Percentiles rank a stretch among this genome's conserved stretches.
These are phyloP conservation scores for Musa beccarii DNA, from an alignment of 176 grass and related monocot species.

Conservation along the genomic window DNA sequence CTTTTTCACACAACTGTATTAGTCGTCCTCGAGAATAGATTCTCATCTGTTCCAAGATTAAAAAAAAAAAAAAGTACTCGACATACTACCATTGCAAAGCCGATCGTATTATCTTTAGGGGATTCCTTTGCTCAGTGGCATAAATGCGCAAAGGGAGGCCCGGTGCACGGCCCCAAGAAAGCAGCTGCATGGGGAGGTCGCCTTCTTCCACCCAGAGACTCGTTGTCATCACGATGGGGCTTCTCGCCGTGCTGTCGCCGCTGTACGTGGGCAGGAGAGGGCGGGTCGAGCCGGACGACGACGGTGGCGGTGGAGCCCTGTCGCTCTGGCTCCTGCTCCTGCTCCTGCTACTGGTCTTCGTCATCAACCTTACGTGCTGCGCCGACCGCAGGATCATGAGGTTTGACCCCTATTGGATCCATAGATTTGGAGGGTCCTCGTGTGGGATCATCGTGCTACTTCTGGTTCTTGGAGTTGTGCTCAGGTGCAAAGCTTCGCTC, in stretches of 20 bases:
- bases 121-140: constrained; percentile 11
- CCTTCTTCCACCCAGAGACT: constrained; percentile 56
- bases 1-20: constrained; percentile 26
- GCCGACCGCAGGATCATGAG: constrained; percentile 51
- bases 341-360: constrained; percentile 48
- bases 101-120: neutral
- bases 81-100: neutral
- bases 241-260: constrained; percentile 74
- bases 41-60: constrained; percentile 23
- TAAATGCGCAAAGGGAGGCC: constrained; percentile 24
- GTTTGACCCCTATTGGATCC: constrained; percentile 98
- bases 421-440: constrained; percentile 74
- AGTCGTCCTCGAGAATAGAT: constrained; percentile 12
- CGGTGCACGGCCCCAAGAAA: neutral
- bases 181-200: constrained; percentile 43
- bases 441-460: constrained; percentile 71
- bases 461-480: constrained; percentile 78
- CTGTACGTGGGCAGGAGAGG: constrained; percentile 68
- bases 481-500: constrained; percentile 78
- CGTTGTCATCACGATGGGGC: constrained; percentile 39
- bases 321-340: constrained; percentile 60
- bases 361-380: constrained; percentile 78
- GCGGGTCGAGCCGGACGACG: constrained; percentile 36
- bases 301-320: constrained; percentile 15
- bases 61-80: no score